Percentiles rank a stretch among this genome's conserved stretches.
phyloP scores from a whole-genome alignment of 108 stramenopile species.

The Schizochytrium sp. region DNA sequence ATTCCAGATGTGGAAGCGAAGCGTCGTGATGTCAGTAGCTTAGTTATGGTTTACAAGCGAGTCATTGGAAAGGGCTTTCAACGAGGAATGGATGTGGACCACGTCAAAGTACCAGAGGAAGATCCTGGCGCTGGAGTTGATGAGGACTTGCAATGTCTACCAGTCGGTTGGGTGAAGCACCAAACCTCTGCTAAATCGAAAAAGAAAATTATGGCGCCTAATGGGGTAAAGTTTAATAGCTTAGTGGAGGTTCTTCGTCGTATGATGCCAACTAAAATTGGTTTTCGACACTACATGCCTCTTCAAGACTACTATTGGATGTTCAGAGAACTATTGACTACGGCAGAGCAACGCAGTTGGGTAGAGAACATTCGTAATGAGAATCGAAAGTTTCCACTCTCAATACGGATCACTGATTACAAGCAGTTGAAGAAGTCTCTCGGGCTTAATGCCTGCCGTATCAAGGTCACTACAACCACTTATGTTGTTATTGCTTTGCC shows the following conservation, averaged over 20 bases:
- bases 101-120: conserved; percentile 3
- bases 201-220: conserved; percentile 26
- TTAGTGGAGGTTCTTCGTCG: conserved; percentile 4
- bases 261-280: conserved; percentile 2
- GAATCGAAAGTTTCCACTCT: background rate
- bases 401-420: background rate
- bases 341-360: conserved; percentile 36
- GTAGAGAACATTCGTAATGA: background rate
- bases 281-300: conserved; percentile 1
- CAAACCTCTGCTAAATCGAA: conserved; percentile 30
- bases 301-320: conserved; percentile 56
- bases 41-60: conserved; percentile 45
- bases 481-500: conserved; percentile 31
- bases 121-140: conserved; percentile 2
- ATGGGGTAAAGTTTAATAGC: background rate
- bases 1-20: background rate
- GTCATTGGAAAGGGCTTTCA: conserved; percentile 53
- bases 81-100: conserved; percentile 20
- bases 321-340: conserved; percentile 6
- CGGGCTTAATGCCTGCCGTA: conserved; percentile 28
- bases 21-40: conserved; percentile 24
- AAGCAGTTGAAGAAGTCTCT: conserved; percentile 25
- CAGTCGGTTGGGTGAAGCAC: conserved; percentile 9
- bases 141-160: conserved; percentile 1
- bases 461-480: conserved; percentile 9